Base-by-base conservation (phyloP, 208 protist species). In the Leptomonas seymouri region DNA sequence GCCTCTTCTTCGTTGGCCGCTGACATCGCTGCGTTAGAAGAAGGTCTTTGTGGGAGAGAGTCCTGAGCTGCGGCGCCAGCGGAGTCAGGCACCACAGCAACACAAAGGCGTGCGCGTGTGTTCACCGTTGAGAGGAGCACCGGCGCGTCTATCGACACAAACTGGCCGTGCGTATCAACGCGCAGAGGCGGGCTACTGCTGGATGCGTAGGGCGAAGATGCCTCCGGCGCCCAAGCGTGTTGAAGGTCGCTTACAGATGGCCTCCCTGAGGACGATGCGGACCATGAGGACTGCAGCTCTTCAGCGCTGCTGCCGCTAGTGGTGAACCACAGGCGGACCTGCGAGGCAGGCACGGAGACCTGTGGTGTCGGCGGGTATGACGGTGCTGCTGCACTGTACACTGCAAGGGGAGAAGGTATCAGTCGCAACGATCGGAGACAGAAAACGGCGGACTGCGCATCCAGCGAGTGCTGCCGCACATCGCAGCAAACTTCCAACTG, bases 241-340 rank as follows among this genome's bases (percentile, higher is more conserved):
- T 71, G 71, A 39, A 77, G 12, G 16, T 71, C 64, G 36, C 60
- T 67, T 12, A 57, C 48, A 1, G 71, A 54, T 1, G 71, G 71
- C 44, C 23, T 5, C 30, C 51, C 23, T n/a, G 41, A 20, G 36
- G 30, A 8, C 42, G 48, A 11, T 1, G 62, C 51, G 34, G 34
- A 39, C 76, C 76, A 81, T 15, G 66, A 53, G 14, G 25, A 23
- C 30, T 23, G 49, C 42, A 77, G 41, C 15, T 60, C 65, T 20
- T 69, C 51, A 4, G 56, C 39, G 45, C 42, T 67, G 55, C 57
- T 60, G 51, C 64, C 64, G 36, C 76, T 74, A 16, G 67, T 67
- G 41, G 57, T 63, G 48, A 81, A 81, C 76, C 76, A 81, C n/a
- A 81, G 21, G 54, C 66, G 69, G 42, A 71, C 70, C 44, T 69